Conservation (phyloP, 768 basidiomycete species). For the Boletus sensibilis region DNA sequence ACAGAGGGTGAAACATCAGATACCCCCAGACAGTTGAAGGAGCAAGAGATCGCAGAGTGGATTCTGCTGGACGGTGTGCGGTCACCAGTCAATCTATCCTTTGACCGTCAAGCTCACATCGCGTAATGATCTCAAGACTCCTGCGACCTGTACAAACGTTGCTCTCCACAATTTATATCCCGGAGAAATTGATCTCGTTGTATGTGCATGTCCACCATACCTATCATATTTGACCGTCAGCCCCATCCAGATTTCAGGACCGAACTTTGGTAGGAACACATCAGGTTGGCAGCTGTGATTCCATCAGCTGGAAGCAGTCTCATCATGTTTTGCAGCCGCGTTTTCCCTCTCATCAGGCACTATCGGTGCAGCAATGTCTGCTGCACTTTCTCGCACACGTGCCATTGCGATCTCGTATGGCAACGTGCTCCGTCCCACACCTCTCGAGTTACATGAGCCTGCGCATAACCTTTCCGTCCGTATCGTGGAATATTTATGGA, state of each 20-base stretch:
- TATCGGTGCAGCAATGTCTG: slow-evolving; percentile 85
- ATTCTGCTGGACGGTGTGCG: slow-evolving; percentile 80
- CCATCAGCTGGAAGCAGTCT: background rate
- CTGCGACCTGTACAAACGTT: slow-evolving; percentile 90
- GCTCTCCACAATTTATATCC: slow-evolving; percentile 87
- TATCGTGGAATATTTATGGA: slow-evolving; percentile 75
- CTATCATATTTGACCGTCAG: background rate
- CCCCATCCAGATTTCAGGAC: slow-evolving; percentile 67
- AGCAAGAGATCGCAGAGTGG: slow-evolving; percentile 86
- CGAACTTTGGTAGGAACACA: slow-evolving; percentile 82
- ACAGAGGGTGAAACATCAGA: slow-evolving; percentile 66
- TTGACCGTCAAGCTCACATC: slow-evolving; percentile 6
- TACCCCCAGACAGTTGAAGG: slow-evolving; percentile 61
- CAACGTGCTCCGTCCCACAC: slow-evolving; percentile 68
- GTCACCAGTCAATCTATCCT: slow-evolving; percentile 20
- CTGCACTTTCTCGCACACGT: slow-evolving; percentile 65
- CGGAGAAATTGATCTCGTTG: slow-evolving; percentile 86
- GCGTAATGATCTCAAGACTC: slow-evolving; percentile 51
- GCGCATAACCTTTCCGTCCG: slow-evolving; percentile 67
- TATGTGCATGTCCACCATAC: slow-evolving; percentile 34
- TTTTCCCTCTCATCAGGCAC: slow-evolving; percentile 91
- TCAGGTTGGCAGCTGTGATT: slow-evolving; percentile 49
- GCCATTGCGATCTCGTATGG: slow-evolving; percentile 91
- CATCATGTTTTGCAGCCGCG: slow-evolving; percentile 50
- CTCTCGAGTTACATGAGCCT: slow-evolving; percentile 56